phyloP scores from a whole-genome alignment of 352 stramenopile genomes.

The Phytophthora cryptogea region DNA sequence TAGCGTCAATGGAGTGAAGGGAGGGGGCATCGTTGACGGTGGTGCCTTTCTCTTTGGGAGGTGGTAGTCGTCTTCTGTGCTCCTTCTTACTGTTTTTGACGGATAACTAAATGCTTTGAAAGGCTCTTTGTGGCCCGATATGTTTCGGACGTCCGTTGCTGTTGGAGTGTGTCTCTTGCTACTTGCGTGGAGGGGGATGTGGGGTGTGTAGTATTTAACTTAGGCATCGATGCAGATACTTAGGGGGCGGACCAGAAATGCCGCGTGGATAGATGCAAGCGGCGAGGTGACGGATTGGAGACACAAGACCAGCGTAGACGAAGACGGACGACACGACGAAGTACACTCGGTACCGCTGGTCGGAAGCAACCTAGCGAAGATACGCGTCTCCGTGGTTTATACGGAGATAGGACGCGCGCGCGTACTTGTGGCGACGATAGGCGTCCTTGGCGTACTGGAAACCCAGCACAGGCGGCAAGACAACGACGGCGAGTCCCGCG shows the following conservation, averaged over 20 bases:
- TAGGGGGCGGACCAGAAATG: constrained; percentile 6
- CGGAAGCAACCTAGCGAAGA: constrained; percentile 28
- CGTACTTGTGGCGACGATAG: constrained; percentile 47
- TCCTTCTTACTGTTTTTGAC: constrained; percentile 18
- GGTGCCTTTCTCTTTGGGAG: neutral
- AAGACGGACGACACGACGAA: constrained; percentile 12
- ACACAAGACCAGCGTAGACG: constrained; percentile 9
- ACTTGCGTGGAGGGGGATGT: neutral
- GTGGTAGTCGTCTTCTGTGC: constrained; percentile 3
- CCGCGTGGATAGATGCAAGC: neutral
- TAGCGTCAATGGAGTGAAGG: constrained; percentile 21
- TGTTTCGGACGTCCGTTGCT: constrained; percentile 20
- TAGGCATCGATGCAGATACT: constrained; percentile 22
- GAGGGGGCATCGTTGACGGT: neutral
- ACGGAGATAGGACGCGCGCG: constrained; percentile 41
- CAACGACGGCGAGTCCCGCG: constrained; percentile 65
- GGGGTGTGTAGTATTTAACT: constrained; percentile 26
- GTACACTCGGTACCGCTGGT: constrained; percentile 6
- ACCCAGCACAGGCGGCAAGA: constrained; percentile 69
- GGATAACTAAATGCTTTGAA: constrained; percentile 40
- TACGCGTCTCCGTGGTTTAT: constrained; percentile 29
- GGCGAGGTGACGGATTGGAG: constrained; percentile 5
- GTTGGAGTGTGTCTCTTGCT: constrained; percentile 1
- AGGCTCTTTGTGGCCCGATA: constrained; percentile 25
- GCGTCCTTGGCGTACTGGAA: constrained; percentile 61